Percentiles rank a stretch among this genome's conserved stretches.
phyloP scores from a whole-genome alignment of 495 filamentous ascomycete species.

The Chaetomidium leptoderma region DNA sequence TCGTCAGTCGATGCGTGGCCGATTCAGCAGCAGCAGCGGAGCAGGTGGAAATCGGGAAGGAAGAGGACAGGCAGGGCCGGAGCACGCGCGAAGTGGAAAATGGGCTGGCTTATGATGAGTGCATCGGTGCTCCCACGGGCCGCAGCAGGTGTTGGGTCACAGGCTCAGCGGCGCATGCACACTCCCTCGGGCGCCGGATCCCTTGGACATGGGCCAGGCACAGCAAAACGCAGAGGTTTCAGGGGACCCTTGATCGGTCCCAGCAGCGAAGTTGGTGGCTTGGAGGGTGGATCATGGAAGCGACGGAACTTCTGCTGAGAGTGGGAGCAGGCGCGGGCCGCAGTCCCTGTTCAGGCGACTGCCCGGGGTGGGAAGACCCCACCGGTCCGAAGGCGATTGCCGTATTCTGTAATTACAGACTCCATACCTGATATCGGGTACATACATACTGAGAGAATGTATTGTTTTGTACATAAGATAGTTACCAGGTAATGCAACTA shows the following conservation, averaged over 20 bases:
- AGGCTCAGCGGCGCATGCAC: conserved; percentile 24
- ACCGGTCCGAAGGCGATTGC: too few relatives aligned
- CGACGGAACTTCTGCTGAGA: conserved; percentile 16
- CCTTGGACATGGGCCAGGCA: not conserved
- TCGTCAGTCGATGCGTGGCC: too few relatives aligned
- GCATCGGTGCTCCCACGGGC: conserved; percentile 16
- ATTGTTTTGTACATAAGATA: too few relatives aligned
- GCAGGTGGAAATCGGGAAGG: not conserved
- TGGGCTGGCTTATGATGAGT: conserved; percentile 29
- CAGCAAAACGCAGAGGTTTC: conserved; percentile 1
- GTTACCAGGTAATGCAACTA: too few relatives aligned
- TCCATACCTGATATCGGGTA: too few relatives aligned
- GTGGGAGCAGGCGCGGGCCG: conserved; percentile 15
- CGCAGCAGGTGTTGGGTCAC: conserved; percentile 26
- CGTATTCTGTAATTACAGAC: too few relatives aligned
- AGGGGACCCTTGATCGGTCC: conserved; percentile 10
- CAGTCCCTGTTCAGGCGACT: conserved; percentile 6
- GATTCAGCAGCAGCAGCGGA: not conserved
- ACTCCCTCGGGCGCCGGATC: not conserved
- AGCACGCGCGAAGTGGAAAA: too few relatives aligned
- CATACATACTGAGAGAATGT: too few relatives aligned
- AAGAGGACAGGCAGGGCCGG: conserved; percentile 12
- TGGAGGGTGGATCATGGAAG: conserved; percentile 16
- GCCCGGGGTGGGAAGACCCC: not conserved
- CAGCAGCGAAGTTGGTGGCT: conserved; percentile 17